Percentiles rank a stretch among this genome's conserved stretches.
Conservation (phyloP, 169 alveolate species). For the Eimeria necatrix region DNA sequence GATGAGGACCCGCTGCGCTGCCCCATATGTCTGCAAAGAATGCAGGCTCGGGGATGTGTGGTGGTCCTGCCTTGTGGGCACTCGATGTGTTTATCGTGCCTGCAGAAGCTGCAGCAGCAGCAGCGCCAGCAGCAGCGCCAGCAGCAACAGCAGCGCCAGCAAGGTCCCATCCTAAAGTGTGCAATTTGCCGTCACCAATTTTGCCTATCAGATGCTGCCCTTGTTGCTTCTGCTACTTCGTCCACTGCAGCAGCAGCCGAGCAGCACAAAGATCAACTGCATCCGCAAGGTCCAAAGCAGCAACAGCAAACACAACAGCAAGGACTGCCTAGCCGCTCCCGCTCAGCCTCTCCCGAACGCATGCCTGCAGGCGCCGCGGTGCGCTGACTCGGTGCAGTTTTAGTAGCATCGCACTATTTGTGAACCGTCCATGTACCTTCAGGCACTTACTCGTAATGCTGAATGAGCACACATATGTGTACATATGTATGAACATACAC, state of each 20-base stretch:
- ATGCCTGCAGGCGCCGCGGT: not conserved
- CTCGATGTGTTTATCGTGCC: constrained; percentile 58
- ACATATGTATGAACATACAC: not conserved
- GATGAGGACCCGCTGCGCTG: constrained; percentile 65
- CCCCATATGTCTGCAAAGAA: constrained; percentile 61
- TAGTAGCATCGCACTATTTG: too few species aligned
- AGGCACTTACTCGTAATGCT: not conserved
- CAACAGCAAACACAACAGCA: constrained; percentile 21
- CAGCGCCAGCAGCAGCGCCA: constrained; percentile 47
- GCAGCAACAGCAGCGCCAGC: constrained; percentile 56
- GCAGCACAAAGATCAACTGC: not conserved
- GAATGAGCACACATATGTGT: not conserved
- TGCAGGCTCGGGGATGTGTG: constrained; percentile 24
- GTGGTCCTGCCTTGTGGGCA: constrained; percentile 81
- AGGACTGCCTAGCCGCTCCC: not conserved
- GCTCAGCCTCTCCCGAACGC: constrained; percentile 38
- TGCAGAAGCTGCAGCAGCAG: constrained; percentile 39
- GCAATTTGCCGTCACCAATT: constrained; percentile 35
- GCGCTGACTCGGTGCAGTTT: not conserved
- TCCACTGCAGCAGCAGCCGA: not conserved
- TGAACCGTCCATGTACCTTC: too few species aligned
- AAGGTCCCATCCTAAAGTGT: constrained; percentile 9
- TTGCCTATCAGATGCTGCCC: constrained; percentile 30
- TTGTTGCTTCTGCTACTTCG: constrained; percentile 26
- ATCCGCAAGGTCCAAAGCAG: constrained; percentile 8